A percentile compares a stretch with the other conserved stretches of the same genome.
phyloP scores from a whole-genome alignment of 257 asterid species.

The Phtheirospermum japonicum region DNA sequence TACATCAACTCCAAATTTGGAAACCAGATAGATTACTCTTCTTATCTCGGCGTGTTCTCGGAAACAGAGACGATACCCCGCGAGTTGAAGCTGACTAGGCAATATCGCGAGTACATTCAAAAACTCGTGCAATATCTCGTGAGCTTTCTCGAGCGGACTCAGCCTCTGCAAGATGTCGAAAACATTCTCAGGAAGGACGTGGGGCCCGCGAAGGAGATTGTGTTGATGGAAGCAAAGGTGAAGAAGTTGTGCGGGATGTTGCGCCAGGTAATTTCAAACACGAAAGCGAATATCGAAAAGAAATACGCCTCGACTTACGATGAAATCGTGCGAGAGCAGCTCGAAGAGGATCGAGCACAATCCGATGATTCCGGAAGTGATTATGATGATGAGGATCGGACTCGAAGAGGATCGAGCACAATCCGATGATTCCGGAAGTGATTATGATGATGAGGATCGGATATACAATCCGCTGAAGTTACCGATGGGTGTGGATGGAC shows the following conservation, averaged over 20 bases:
- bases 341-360: no score
- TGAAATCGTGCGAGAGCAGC: conserved; percentile 94
- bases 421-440: no score
- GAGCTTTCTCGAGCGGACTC: no score
- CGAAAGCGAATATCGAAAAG: conserved; percentile 88
- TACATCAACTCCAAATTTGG: conserved; percentile 86
- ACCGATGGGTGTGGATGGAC: conserved; percentile 99
- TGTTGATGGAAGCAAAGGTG: no score
- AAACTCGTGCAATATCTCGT: no score
- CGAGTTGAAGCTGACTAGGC: conserved; percentile 64
- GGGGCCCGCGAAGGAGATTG: conserved; percentile 74
- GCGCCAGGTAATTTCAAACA: conserved; percentile 70
- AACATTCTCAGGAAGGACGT: no score
- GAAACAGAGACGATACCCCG: conserved; percentile 53
- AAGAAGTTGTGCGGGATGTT: conserved; percentile 69
- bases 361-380: no score
- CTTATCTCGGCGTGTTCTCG: conserved; percentile 69
- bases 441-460: conserved; percentile 94
- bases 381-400: no score
- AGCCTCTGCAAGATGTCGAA: no score
- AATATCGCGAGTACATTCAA: no score
- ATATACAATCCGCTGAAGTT: conserved; percentile 92
- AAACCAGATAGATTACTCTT: conserved; percentile 69
- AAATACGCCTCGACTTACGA: conserved; percentile 94
- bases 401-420: no score